Evolutionary conservation across 371 early-diverging fungal genomes (phyloP), one percentile per base, ranked within the genome.

Genomic region (Batkoa obscura): DNA sequence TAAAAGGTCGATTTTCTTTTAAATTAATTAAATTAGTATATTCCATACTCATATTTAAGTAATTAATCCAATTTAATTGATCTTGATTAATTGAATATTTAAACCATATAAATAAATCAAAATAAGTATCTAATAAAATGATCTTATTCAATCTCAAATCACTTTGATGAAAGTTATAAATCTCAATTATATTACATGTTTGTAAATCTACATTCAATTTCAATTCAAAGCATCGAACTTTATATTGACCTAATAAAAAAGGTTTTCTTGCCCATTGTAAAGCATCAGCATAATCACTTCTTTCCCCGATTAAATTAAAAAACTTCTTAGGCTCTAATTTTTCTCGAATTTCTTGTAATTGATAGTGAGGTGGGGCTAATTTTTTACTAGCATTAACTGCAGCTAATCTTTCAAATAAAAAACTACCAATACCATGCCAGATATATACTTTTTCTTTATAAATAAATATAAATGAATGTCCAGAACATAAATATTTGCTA

Each of bases 211-310:
- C 3, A 33, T 10, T 33, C 1, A 12, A 17, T 9, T 32, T 8
- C 9, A 17, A 32, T 46, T 47, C 33, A 17, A 55, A 55, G 17
- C 43, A 13, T 43, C 56, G 56, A 2, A 55, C 56, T 3, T 33
- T 15, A 47, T 55, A 55, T 3, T n/a, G 41, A 9, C n/a, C 17
- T 3, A 13, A 13, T 17, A 55, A 34, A 47, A 55, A 55, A 15
- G 56, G 56, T 32, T 55, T 55, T 23, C 56, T 23, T 2, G 56
- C 56, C 56, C 56, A 55, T 36, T 55, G 56, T 55, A 42, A 35
- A 45, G 56, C 56, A 46, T 55, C 43, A 36, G 56, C 56, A 36
- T 55, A 55, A 10, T 47, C 15, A n/a, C n/a, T n/a, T n/a, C n/a
- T n/a, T n/a, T n/a, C n/a, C n/a, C n/a, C n/a, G n/a, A n/a, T n/a